Conservation (phyloP, 164 flowering plant genomes). For the Vitis riparia region DNA sequence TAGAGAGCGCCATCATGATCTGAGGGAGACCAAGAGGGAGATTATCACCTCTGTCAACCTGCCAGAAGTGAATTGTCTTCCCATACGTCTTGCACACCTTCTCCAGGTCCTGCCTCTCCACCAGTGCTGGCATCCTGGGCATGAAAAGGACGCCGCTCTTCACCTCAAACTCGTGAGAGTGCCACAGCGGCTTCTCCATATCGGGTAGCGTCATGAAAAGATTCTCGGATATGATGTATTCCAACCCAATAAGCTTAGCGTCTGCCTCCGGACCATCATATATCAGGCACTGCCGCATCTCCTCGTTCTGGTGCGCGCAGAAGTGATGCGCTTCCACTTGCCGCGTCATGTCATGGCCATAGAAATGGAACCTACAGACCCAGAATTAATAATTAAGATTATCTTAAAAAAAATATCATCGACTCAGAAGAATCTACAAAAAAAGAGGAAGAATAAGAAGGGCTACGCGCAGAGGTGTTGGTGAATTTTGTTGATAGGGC, state of each 20-base stretch:
- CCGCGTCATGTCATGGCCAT: slow-evolving; percentile 77
- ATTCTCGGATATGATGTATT: slow-evolving; percentile 68
- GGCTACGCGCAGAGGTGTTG: slow-evolving; percentile 95
- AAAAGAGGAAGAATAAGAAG: background rate
- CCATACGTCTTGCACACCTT: slow-evolving; percentile 81
- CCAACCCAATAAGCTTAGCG: slow-evolving; percentile 77
- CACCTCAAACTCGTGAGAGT: slow-evolving; percentile 88
- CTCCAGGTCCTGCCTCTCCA: slow-evolving; percentile 65
- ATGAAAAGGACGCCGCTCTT: slow-evolving; percentile 81
- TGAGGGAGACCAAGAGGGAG: slow-evolving; percentile 82
- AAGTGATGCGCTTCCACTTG: slow-evolving; percentile 96
- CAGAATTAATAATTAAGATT: background rate
- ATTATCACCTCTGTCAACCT: slow-evolving; percentile 68
- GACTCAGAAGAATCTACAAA: too few relatives aligned
- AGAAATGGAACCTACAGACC: slow-evolving; percentile 64
- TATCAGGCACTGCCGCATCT: slow-evolving; percentile 86
- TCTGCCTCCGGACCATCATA: slow-evolving; percentile 58
- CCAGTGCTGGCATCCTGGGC: slow-evolving; percentile 69
- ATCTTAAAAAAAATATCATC: too few relatives aligned
- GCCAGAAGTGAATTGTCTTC: slow-evolving; percentile 85
- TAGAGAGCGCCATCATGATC: slow-evolving; percentile 76
- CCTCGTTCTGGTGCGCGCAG: slow-evolving; percentile 84
- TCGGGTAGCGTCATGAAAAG: slow-evolving; percentile 74
- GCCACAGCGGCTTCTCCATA: slow-evolving; percentile 85
- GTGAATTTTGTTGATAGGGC: slow-evolving; percentile 77